phyloP scores from a whole-genome alignment of 495 filamentous ascomycete species.

The Penicillium flavigenum region DNA sequence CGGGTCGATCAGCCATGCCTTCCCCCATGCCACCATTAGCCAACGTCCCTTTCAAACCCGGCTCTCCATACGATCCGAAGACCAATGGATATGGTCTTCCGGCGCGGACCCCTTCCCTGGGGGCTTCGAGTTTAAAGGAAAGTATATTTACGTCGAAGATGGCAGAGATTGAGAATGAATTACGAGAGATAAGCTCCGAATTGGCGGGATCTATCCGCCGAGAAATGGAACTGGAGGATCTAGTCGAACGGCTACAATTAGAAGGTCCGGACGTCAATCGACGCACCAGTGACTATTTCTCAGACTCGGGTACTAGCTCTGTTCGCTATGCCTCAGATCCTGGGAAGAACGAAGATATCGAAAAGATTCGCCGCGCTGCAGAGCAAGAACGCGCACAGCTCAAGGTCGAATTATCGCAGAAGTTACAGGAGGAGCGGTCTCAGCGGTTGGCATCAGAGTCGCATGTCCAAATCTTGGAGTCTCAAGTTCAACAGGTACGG shows the following conservation, averaged over 20 bases:
- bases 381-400: slow-evolving; percentile 92
- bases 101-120: slow-evolving; percentile 36
- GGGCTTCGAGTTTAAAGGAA: slow-evolving; percentile 42
- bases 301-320: slow-evolving; percentile 88
- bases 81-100: slow-evolving; percentile 40
- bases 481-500: slow-evolving; percentile 62
- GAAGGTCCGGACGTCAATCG: slow-evolving; percentile 63
- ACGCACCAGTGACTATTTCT: slow-evolving; percentile 96
- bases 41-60: slow-evolving; percentile 39
- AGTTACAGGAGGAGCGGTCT: slow-evolving; percentile 79
- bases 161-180: slow-evolving; percentile 83
- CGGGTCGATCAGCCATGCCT: slow-evolving; percentile 55
- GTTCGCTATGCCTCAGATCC: slow-evolving; percentile 65
- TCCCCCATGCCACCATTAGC: slow-evolving; percentile 57
- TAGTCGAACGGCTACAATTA: slow-evolving; percentile 80
- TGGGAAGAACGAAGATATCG: slow-evolving; percentile 75
- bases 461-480: slow-evolving; percentile 78
- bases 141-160: slow-evolving; percentile 53
- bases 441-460: slow-evolving; percentile 72
- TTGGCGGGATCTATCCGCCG: slow-evolving; percentile 87
- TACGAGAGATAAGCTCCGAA: slow-evolving; percentile 89
- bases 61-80: slow-evolving; percentile 46
- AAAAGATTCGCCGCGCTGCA: slow-evolving; percentile 74
- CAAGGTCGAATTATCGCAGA: slow-evolving; percentile 76
- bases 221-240: slow-evolving; percentile 95